Percentiles rank a stretch among this genome's conserved stretches.
Evolutionary conservation across 2,329 filamentous ascomycete genomes (phyloP).

Genomic region (Epichloe scottii): DNA sequence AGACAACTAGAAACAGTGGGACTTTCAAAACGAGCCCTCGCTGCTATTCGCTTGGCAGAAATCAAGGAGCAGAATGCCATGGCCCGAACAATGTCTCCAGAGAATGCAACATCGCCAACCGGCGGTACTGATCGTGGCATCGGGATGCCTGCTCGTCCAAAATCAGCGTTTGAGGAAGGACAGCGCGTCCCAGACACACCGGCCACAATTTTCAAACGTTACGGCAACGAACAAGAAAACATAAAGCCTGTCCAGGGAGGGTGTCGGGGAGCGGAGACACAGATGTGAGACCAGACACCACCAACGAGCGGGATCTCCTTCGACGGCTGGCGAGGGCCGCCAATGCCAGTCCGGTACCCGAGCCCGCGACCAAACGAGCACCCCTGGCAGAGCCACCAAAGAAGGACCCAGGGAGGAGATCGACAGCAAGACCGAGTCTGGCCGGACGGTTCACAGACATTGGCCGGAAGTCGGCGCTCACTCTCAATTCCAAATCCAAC

Average conservation of each 20-base stretch:
- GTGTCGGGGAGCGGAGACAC: neutral
- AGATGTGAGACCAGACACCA: neutral
- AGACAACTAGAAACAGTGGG: conserved; percentile 29
- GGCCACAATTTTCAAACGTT: conserved; percentile 26
- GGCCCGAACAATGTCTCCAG: conserved; percentile 31
- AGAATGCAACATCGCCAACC: conserved; percentile 20
- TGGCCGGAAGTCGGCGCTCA: conserved; percentile 7
- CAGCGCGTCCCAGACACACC: conserved; percentile 25
- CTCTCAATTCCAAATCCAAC: neutral
- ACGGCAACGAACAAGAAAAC: conserved; percentile 6
- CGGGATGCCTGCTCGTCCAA: conserved; percentile 6
- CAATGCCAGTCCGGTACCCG: conserved; percentile 30
- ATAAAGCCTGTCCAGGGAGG: neutral
- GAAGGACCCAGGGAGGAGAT: neutral
- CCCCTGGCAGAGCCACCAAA: neutral
- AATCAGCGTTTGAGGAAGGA: conserved; percentile 9
- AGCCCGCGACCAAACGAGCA: conserved; percentile 13
- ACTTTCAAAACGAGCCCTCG: conserved; percentile 32
- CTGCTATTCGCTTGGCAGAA: conserved; percentile 38
- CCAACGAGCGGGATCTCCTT: conserved; percentile 32
- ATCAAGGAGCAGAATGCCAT: conserved; percentile 38
- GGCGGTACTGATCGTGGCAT: conserved; percentile 12
- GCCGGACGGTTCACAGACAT: conserved; percentile 10
- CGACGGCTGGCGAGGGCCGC: conserved; percentile 35
- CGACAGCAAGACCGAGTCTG: conserved; percentile 6